Evolutionary conservation across 1,139 yeast genomes (phyloP).

Genomic region (Zygosaccharomyces sapae): DNA sequence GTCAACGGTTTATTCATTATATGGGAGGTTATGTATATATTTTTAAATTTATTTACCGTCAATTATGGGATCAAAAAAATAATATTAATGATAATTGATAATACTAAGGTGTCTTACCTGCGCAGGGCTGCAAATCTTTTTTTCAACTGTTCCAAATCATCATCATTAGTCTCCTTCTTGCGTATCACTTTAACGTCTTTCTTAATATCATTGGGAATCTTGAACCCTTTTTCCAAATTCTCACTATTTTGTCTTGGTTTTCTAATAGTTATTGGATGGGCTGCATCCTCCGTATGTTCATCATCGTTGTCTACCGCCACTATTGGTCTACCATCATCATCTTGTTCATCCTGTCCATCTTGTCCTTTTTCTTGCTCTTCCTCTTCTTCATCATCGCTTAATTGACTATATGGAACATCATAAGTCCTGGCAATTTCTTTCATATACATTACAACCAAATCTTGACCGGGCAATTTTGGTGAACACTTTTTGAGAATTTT

Average conservation of each 20-base stretch:
- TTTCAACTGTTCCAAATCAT: conserved; percentile 49
- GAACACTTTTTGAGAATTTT: conserved; percentile 61
- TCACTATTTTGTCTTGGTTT: conserved; percentile 47
- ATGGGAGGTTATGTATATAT: neutral
- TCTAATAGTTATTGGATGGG: conserved; percentile 45
- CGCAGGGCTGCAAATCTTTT: conserved; percentile 51
- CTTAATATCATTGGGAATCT: conserved; percentile 41
- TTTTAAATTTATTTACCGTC: neutral
- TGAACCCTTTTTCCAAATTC: conserved; percentile 42
- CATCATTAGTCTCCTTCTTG: conserved; percentile 30
- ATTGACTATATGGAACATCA: conserved; percentile 65
- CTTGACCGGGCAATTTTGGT: conserved; percentile 63
- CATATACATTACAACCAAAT: conserved; percentile 64
- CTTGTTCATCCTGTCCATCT: conserved; percentile 16
- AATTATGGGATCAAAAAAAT: neutral
- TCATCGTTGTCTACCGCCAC: conserved; percentile 36
- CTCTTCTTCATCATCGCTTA: conserved; percentile 39
- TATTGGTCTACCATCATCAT: conserved; percentile 29
- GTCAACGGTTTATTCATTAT: neutral
- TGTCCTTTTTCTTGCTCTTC: conserved; percentile 23
- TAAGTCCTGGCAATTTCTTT: conserved; percentile 81
- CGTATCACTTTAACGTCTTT: conserved; percentile 32
- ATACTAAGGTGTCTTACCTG: conserved; percentile 17
- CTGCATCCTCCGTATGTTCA: conserved; percentile 28
- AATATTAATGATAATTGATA: neutral